phyloP scores from a whole-genome alignment of 208 protist genomes.

The Trypanosoma cruzi region DNA sequence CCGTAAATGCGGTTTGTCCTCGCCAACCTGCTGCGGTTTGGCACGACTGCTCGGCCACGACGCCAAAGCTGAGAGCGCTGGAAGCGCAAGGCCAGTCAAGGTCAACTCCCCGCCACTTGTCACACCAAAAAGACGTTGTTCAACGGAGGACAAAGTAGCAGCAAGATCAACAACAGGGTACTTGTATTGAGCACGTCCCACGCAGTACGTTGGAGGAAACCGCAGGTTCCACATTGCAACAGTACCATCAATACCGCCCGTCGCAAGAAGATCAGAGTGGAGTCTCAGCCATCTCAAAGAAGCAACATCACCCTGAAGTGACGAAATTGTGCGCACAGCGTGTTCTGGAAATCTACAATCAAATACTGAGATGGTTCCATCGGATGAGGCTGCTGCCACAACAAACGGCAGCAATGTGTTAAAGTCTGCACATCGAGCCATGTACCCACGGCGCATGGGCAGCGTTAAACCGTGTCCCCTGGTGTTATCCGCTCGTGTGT shows the following conservation, averaged over 20 bases:
- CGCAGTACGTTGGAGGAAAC: conserved; percentile 71
- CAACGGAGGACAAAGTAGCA: conserved; percentile 57
- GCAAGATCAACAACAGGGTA: conserved; percentile 52
- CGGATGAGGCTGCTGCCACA: conserved; percentile 54
- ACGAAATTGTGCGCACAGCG: conserved; percentile 60
- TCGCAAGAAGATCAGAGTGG: conserved; percentile 73
- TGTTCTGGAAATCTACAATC: conserved; percentile 62
- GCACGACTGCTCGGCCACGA: conserved; percentile 22
- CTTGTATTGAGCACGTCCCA: conserved; percentile 71
- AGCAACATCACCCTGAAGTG: conserved; percentile 74
- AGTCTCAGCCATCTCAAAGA: conserved; percentile 67
- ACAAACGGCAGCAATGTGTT: conserved; percentile 69
- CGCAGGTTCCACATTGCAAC: conserved; percentile 84
- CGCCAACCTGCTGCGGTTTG: not conserved
- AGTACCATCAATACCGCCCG: conserved; percentile 76
- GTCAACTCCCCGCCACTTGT: conserved; percentile 63
- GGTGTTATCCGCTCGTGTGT: conserved; percentile 36
- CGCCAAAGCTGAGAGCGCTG: conserved; percentile 55
- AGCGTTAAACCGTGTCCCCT: conserved; percentile 31
- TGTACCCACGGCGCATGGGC: conserved; percentile 37
- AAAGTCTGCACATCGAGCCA: conserved; percentile 52
- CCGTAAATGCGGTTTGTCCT: conserved; percentile 20
- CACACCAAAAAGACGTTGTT: conserved; percentile 75
- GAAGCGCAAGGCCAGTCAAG: conserved; percentile 42
- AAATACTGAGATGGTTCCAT: conserved; percentile 77